phyloP scores from a whole-genome alignment of 352 stramenopile species.

The Phytopythium vexans region DNA sequence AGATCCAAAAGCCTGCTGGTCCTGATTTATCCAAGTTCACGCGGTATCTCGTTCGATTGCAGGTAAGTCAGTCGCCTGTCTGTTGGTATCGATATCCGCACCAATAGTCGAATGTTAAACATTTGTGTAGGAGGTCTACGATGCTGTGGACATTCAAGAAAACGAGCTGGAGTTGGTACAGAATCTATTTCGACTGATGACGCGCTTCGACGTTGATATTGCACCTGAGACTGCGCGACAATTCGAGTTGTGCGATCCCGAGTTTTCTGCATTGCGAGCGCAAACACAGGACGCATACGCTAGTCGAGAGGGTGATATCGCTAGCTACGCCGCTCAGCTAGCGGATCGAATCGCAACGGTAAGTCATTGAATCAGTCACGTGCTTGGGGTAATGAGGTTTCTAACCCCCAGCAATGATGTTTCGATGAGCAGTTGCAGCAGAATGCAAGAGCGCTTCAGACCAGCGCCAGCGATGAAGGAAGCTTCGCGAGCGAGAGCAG shows the following conservation, averaged over 20 bases:
- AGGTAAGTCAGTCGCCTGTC: conserved; percentile 13
- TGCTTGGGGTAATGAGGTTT: neutral
- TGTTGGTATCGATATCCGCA: neutral
- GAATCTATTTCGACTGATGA: conserved; percentile 33
- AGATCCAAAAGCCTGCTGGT: conserved; percentile 43
- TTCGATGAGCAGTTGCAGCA: neutral
- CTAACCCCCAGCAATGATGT: neutral
- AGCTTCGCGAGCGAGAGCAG: neutral
- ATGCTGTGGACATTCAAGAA: conserved; percentile 44
- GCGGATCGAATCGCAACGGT: conserved; percentile 10
- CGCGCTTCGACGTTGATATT: conserved; percentile 28
- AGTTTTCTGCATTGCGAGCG: conserved; percentile 38
- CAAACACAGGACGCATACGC: conserved; percentile 24
- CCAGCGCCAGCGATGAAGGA: neutral
- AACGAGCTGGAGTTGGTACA: conserved; percentile 42
- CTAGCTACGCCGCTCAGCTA: conserved; percentile 25
- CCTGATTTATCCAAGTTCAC: conserved; percentile 36
- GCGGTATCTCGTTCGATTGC: conserved; percentile 50
- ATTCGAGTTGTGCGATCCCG: conserved; percentile 38
- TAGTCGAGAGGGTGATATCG: conserved; percentile 26
- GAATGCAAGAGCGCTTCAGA: neutral
- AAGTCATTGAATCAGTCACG: neutral
- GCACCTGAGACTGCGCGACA: conserved; percentile 19
- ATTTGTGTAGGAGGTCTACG: conserved; percentile 34
- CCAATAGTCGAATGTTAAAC: neutral